phyloP scores from a whole-genome alignment of 2,329 filamentous ascomycete species.

The Ophiosphaerella narmari region DNA sequence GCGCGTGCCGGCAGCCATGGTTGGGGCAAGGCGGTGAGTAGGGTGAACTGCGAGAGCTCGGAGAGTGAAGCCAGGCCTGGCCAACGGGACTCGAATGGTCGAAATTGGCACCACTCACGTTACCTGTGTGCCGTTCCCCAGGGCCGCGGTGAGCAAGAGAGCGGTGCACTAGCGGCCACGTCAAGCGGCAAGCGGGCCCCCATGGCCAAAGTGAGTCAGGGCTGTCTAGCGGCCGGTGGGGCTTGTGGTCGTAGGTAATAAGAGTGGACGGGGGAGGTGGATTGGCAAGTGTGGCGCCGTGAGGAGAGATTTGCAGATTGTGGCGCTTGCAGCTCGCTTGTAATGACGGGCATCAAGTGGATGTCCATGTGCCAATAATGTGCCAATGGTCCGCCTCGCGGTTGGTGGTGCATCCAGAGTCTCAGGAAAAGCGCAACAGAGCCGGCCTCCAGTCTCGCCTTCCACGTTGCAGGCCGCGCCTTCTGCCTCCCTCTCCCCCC shows the following conservation, averaged over 20 bases:
- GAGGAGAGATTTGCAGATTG: slow-evolving; percentile 2
- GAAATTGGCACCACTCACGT: neutral
- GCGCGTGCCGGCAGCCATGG: slow-evolving; percentile 29
- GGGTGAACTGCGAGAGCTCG: neutral
- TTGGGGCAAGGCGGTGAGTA: slow-evolving; percentile 6
- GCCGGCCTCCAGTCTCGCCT: too few species aligned
- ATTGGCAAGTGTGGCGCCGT: slow-evolving; percentile 8
- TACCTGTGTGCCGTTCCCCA: slow-evolving; percentile 25
- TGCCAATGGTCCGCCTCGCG: too few species aligned
- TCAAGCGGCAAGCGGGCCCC: slow-evolving; percentile 30
- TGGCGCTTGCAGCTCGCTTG: slow-evolving; percentile 15
- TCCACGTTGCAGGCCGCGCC: too few species aligned
- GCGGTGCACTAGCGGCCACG: slow-evolving; percentile 36
- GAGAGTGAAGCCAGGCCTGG: slow-evolving; percentile 23
- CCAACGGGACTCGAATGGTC: slow-evolving; percentile 5
- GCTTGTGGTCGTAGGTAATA: neutral
- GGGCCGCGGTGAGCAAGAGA: slow-evolving; percentile 17
- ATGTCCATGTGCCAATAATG: neutral
- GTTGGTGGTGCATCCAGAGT: neutral
- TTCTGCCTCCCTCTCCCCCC: too few species aligned
- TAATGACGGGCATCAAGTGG: neutral
- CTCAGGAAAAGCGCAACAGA: too few species aligned
- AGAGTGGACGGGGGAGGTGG: neutral
- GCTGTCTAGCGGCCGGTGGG: slow-evolving; percentile 22
- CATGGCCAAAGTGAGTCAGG: slow-evolving; percentile 20